A percentile compares a stretch with the other conserved stretches of the same genome.
Evolutionary conservation across 805 yeast genomes (phyloP).

Genomic region (Metschnikowia cerradonensis): DNA sequence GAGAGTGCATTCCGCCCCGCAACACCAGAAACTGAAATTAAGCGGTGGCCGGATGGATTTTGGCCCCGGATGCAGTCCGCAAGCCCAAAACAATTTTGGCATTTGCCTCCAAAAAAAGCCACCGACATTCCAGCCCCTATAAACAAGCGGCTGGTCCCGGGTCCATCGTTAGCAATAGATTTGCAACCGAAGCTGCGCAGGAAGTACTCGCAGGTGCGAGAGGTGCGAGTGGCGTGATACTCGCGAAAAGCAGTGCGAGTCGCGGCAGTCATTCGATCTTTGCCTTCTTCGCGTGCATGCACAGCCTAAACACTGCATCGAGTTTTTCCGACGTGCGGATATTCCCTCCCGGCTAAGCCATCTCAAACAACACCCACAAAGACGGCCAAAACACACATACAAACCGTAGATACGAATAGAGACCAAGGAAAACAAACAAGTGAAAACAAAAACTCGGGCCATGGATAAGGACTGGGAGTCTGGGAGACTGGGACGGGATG

Average conservation of each 20-base stretch:
- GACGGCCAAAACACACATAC: no score
- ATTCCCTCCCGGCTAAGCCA: no score
- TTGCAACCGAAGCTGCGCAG: constrained; percentile 1
- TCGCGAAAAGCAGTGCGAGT: background rate
- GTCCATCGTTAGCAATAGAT: background rate
- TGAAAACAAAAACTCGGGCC: no score
- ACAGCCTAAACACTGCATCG: background rate
- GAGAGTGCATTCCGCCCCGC: background rate
- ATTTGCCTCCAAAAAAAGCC: background rate
- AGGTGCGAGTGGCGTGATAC: background rate
- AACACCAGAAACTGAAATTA: background rate
- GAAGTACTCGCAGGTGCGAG: background rate
- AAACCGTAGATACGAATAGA: no score
- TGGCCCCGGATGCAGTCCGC: no score
- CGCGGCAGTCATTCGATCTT: background rate
- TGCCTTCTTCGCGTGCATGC: background rate
- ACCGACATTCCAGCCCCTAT: no score
- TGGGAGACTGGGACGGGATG: no score
- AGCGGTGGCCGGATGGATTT: no score
- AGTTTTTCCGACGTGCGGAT: constrained; percentile 1
- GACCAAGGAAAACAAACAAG: no score
- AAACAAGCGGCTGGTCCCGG: background rate
- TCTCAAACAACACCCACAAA: no score
- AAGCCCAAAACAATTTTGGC: no score
- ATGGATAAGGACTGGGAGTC: no score